Base-by-base conservation (phyloP, 345 rosid species). In the Bretschneidera sinensis region DNA sequence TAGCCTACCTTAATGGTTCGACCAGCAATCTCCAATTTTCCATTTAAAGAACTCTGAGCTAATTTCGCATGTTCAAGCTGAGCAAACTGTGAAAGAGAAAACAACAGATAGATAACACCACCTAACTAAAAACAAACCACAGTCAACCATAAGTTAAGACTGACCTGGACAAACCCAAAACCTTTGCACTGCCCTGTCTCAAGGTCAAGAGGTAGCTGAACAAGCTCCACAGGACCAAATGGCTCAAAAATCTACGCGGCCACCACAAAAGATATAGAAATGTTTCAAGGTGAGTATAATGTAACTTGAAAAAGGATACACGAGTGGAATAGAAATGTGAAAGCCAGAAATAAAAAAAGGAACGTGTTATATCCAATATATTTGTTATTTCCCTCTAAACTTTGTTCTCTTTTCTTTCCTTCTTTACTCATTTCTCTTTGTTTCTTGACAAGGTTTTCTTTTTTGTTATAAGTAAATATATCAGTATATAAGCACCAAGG, bases 151-250 rank as follows among this genome's bases (percentile, higher is more conserved):
- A 60, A 63, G 60, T 39, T 17, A 54, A 45, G 24, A 79, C 90
- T 56, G 55, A 89, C 98, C 80, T 92, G 98, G 72, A 92, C 86
- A 83, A 92, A 92, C 64, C 95, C 98, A 61, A 83, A 92, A 63
- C 98, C 98, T 71, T 92, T 92, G 85, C 98, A 89, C 66, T 86
- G 98, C 47, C 96, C 91, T 20, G 92, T 86, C 72, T 89, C 98
- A 57, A 74, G 75, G 76, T 92, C 98, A 70, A 83, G 90, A 23
- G 98, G 98, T 59, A 92, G 81, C 71, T 92, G 98, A 66, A 92
- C 89, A 60, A 92, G 89, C 79, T 92, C 98, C 76, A 92, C 89
- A 2, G 87, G 86, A 62, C 98, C 98, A 82, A 86, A 92, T 22
- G 95, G 84, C 79, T 92, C 98, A 60, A 92, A 92, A 66, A 92